Evolutionary conservation across 148 eudicot genomes (phyloP).

Genomic region (Selenicereus undatus): DNA sequence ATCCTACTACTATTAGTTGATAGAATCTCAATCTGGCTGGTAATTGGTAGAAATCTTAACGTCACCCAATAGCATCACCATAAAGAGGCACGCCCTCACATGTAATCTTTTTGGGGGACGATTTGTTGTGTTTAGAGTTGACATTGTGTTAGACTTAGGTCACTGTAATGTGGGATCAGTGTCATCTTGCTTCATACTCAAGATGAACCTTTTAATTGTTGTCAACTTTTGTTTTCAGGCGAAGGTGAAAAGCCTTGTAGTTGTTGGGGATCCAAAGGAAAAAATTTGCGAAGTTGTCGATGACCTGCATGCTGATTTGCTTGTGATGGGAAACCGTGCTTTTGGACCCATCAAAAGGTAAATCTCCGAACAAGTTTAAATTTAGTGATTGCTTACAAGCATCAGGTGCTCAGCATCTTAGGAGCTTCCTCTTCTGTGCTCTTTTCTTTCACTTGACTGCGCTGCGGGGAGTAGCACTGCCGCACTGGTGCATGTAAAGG

Average conservation of each 20-base stretch:
- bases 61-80: not conserved
- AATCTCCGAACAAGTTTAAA: not conserved
- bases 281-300: slow-evolving; percentile 59
- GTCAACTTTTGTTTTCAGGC: slow-evolving; percentile 28
- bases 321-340: slow-evolving; percentile 66
- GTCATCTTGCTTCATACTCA: not conserved
- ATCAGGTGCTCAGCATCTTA: not conserved
- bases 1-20: not conserved
- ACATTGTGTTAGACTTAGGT: not conserved
- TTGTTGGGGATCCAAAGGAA: slow-evolving; percentile 62
- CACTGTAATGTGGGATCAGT: not conserved
- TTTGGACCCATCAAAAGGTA: slow-evolving; percentile 72
- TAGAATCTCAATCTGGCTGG: not conserved
- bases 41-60: not conserved
- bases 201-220: not conserved
- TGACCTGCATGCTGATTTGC: slow-evolving; percentile 56
- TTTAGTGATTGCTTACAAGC: not conserved
- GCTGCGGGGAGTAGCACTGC: not conserved
- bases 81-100: not conserved
- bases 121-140: not conserved
- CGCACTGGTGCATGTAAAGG: not conserved
- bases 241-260: slow-evolving; percentile 38
- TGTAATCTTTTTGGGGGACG: not conserved
- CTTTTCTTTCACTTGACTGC: too few relatives aligned
- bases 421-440: not conserved